Conservation (phyloP, 805 yeast species). For the Yarrowia sp. region DNA sequence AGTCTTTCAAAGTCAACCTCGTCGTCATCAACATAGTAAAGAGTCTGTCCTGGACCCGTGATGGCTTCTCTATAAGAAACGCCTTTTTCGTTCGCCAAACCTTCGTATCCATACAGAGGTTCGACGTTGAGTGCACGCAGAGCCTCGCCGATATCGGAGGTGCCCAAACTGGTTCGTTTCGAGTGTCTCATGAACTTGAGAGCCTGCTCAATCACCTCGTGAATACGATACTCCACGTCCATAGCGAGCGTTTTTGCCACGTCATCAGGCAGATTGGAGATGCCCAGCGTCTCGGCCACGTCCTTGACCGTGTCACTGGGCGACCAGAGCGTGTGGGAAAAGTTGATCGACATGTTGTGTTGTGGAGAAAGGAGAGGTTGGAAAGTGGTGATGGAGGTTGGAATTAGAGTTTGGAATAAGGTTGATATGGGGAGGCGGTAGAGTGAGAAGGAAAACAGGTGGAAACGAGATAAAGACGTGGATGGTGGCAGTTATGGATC, state of each 20-base stretch:
- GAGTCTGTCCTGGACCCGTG: conserved; percentile 86
- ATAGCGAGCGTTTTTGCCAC: conserved; percentile 92
- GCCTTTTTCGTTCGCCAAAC: conserved; percentile 41
- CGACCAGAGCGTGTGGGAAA: conserved; percentile 92
- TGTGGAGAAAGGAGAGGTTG: no score
- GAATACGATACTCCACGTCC: conserved; percentile 98
- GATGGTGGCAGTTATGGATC: no score
- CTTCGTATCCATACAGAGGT: conserved; percentile 87
- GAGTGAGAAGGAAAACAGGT: not conserved
- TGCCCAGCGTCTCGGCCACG: conserved; percentile 89
- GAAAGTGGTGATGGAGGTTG: not conserved
- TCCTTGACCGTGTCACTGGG: conserved; percentile 96
- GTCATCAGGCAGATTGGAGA: conserved; percentile 73
- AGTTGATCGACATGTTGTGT: conserved; percentile 35
- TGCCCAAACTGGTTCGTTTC: conserved; percentile 74
- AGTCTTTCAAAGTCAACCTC: conserved; percentile 92
- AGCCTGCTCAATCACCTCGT: conserved; percentile 93
- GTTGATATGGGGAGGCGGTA: not conserved
- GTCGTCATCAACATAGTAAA: conserved; percentile 86
- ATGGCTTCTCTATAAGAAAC: conserved; percentile 64
- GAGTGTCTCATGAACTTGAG: conserved; percentile 93
- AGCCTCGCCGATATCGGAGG: conserved; percentile 78
- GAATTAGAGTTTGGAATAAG: not conserved
- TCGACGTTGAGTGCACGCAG: conserved; percentile 84
- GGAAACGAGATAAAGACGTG: not conserved